A percentile compares a stretch with the other conserved stretches of the same genome.
Evolutionary conservation across 163 green algal species (phyloP).

Genomic region (Scenedesmus sp.): DNA sequence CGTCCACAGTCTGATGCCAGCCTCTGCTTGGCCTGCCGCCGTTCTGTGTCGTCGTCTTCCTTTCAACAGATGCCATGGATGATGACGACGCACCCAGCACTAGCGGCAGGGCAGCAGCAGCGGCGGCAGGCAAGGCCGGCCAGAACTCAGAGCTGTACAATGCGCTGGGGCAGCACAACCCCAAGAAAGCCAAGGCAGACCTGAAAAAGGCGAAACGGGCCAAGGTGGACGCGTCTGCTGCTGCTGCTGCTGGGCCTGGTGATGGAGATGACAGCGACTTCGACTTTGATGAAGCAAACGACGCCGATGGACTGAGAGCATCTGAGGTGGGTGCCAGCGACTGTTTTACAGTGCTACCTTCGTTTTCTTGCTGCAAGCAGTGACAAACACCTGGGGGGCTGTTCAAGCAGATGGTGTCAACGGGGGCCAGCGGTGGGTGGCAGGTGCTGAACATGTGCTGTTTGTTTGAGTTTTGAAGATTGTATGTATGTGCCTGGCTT

Average conservation of each 20-base stretch:
- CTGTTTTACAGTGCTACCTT: background rate
- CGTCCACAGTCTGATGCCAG: too few species aligned
- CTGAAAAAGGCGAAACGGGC: conserved; percentile 69
- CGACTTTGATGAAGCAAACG: conserved; percentile 67
- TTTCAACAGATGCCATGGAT: conserved; percentile 27
- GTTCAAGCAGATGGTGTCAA: too few species aligned
- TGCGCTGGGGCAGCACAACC: conserved; percentile 89
- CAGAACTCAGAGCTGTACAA: conserved; percentile 82
- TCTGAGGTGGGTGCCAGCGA: conserved; percentile 4
- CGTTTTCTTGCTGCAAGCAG: background rate
- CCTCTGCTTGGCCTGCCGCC: too few species aligned
- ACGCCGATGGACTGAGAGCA: conserved; percentile 26
- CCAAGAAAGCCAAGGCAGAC: conserved; percentile 74
- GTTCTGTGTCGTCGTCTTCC: background rate
- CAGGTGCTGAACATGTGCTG: too few species aligned
- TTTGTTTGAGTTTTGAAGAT: too few species aligned
- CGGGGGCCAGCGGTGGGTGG: too few species aligned
- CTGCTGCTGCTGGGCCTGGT: conserved; percentile 40
- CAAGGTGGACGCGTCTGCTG: conserved; percentile 18
- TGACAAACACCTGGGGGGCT: too few species aligned
- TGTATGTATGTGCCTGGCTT: too few species aligned
- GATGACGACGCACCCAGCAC: conserved; percentile 48
- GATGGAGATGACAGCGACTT: conserved; percentile 49
- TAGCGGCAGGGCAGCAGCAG: conserved; percentile 8
- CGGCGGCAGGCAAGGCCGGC: background rate